A percentile compares a stretch with the other conserved stretches of the same genome.
Evolutionary conservation across 139 green algal species (phyloP).

Genomic region (Chlamydomonas applanata): DNA sequence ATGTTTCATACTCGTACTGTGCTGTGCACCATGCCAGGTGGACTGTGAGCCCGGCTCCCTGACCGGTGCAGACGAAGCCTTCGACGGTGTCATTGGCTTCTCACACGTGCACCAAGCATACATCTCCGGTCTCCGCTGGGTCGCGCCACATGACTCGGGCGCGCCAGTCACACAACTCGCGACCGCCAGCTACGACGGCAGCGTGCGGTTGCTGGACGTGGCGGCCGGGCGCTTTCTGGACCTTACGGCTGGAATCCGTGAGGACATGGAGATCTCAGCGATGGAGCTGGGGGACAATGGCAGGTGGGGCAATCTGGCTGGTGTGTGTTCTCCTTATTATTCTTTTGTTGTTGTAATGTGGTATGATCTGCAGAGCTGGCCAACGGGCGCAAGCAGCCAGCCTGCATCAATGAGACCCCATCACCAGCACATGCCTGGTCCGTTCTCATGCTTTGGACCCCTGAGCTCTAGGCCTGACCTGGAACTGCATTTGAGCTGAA

Average conservation of each 20-base stretch:
- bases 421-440: no score
- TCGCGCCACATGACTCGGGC: background rate
- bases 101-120: conserved; percentile 36
- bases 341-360: no score
- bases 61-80: background rate
- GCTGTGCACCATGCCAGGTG: no score
- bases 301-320: background rate
- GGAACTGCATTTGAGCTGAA: no score
- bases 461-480: no score
- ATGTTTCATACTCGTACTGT: background rate
- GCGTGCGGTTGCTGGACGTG: conserved; percentile 58
- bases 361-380: no score
- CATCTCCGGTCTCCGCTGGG: conserved; percentile 41
- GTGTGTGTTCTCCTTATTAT: no score
- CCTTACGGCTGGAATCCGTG: background rate
- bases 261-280: conserved; percentile 51
- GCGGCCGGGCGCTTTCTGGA: conserved; percentile 5
- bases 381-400: no score
- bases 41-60: no score
- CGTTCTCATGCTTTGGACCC: no score
- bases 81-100: background rate
- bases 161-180: conserved; percentile 38
- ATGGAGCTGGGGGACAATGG: conserved; percentile 38
- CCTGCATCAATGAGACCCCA: no score
- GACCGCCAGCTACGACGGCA: conserved; percentile 68